Evolutionary conservation across 2,329 filamentous ascomycete genomes (phyloP), one percentile per base, ranked within the genome.

Genomic region (Neonectria punicea): DNA sequence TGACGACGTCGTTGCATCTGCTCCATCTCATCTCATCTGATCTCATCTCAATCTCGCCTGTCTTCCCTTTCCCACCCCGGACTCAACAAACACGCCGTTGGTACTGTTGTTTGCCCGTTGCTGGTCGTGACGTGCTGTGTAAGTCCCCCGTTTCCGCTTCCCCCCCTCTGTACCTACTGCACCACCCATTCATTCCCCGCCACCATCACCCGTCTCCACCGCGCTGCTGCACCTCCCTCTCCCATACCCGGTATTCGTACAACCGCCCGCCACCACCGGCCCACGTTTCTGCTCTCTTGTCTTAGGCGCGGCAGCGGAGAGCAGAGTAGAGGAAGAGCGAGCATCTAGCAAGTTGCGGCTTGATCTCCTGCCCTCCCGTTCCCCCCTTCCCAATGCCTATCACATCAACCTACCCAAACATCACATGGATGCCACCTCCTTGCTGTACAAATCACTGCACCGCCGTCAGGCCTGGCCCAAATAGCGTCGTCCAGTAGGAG

Each of bases 401-500:
- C 25, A 25, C 25, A 25, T 6, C 25, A 25, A 25, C 25, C 25
- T 18, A 5, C 18, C 50, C 28, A 9, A 20, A 13, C 13, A 64
- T 60, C 64, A 46, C 43, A 39, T n/a, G 36, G 36, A 39, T 39
- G 36, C 36, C 16, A 39, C 36, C 4, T 39, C 13, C 13, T 14
- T 36, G 14, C 36, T 8, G 36, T n/a, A 53, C 54, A 50, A 66
- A 70, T 25, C 66, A 20, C 44, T 22, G 22, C 44, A 22, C 22
- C 18, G 44, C 65, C 51, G 28, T 36, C 49, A 56, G 58, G 54
- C 67, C 70, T 50, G 22, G 66, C 36, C n/a, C 67, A 58, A 58
- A 54, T 50, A 71, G 59, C 68, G 54, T 53, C 54, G 59, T 32
- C 60, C 60, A 67, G 66, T 63, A 54, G 53, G 59, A 69, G 58